Base-by-base conservation (phyloP, 73 alveolate species). In the Paramecium caudatum region DNA sequence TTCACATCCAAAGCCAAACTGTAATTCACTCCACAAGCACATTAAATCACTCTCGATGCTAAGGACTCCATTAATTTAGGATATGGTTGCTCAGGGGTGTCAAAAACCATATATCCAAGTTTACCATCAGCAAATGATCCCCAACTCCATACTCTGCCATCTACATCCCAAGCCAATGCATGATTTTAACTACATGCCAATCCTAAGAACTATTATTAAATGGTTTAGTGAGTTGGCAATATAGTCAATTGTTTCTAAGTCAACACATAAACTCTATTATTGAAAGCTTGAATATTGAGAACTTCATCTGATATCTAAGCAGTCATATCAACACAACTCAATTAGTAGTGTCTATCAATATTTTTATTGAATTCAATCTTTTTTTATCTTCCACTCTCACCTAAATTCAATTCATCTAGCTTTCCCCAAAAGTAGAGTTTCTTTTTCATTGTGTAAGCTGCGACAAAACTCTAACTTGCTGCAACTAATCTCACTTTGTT, bases 81-180 rank as follows among this genome's bases (percentile, higher is more conserved):
- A 15, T 23, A 5, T 17, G 4, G 23, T 9, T 55, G 30, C 13
- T 55, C 1, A 19, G 46, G 1, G 10, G 23, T 4, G 9, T 55
- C 80, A 55, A 55, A 55, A 55, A 37, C 30, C 80, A 55, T 55
- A 25, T 55, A 55, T 2, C 80, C 80, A 27, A 55, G 30, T 55
- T 55, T 55, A 6, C 88, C 88, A 74, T 74, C 88, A 1, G 23
- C 3, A 19, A 17, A 74, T 15, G 16, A 37, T 9, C 88, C 88
- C 88, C 69, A 74, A 74, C 69, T 74, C 62, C 65, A 74, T 16
- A 74, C 88, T 37, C 62, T 37, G 0, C 68, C 88, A 19, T 74
- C 62, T 9, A 6, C 10, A 39, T 74, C 88, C 88, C 88, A 74
- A 6, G 65, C 65, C n/a, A 74, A 43, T 3, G 32, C 39, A 74